Conservation (phyloP, 306 rosid species). For the Pueraria montana region DNA sequence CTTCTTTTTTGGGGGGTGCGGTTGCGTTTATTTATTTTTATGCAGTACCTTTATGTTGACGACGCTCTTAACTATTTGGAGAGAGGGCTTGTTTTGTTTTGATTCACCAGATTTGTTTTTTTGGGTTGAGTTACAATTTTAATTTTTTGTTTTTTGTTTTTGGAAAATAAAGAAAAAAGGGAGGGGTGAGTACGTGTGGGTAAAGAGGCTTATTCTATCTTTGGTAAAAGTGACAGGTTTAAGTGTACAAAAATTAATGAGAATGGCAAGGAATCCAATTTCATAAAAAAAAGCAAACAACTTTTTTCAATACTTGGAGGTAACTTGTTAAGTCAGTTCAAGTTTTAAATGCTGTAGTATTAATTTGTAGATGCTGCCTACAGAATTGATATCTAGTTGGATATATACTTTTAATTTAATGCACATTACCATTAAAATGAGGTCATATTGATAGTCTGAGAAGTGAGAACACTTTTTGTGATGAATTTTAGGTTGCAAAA, state of each 20-base stretch:
- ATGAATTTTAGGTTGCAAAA: slow-evolving; percentile 28
- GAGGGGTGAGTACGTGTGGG: slow-evolving; percentile 13
- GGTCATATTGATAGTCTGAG: not conserved
- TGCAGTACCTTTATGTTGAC: slow-evolving; percentile 46
- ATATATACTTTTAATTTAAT: slow-evolving; percentile 7
- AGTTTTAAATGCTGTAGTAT: slow-evolving; percentile 14
- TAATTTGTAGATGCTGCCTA: not conserved
- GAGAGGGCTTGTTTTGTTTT: slow-evolving; percentile 33
- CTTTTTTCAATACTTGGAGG: not conserved
- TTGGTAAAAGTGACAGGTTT: slow-evolving; percentile 32
- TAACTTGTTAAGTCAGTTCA: slow-evolving; percentile 10
- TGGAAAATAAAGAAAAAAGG: not conserved
- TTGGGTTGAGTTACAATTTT: slow-evolving; percentile 4
- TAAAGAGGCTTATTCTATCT: slow-evolving; percentile 24
- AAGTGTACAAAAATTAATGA: slow-evolving; percentile 30
- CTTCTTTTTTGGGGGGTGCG: slow-evolving; percentile 55
- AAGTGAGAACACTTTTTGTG: not conserved
- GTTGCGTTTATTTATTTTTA: slow-evolving; percentile 47
- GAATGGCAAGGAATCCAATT: slow-evolving; percentile 10
- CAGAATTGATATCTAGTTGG: slow-evolving; percentile 8
- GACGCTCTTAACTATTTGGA: slow-evolving; percentile 15
- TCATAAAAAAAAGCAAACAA: slow-evolving; percentile 3
- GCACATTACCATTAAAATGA: not conserved
- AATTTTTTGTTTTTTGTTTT: not conserved
- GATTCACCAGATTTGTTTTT: slow-evolving; percentile 38